phyloP scores from a whole-genome alignment of 441 rosid genomes.

The Theobroma grandiflorum region DNA sequence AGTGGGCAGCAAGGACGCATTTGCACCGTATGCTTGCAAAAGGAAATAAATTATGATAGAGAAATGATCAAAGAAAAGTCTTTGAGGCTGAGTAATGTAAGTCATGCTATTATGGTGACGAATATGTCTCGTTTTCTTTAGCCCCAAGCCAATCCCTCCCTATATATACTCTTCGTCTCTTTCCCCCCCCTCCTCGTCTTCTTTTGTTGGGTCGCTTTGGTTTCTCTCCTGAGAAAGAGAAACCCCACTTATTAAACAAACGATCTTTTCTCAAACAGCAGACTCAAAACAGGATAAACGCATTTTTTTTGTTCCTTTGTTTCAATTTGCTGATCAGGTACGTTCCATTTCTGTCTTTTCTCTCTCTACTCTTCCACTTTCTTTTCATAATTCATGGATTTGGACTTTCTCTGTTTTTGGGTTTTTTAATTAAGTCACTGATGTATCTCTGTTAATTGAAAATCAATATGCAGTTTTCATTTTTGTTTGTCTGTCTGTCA shows the following conservation, averaged over 20 bases:
- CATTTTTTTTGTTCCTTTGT: neutral
- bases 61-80: no score
- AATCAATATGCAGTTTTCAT: neutral
- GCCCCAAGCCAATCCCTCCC: slow-evolving; percentile 15
- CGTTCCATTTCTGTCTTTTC: neutral
- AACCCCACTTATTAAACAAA: neutral
- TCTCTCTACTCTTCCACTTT: neutral
- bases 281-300: neutral
- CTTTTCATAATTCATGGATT: neutral
- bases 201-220: neutral
- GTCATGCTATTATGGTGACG: neutral
- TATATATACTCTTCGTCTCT: neutral
- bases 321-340: slow-evolving; percentile 16
- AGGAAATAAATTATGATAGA: no score
- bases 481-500: neutral
- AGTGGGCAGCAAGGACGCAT: slow-evolving; percentile 12
- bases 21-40: neutral
- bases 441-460: neutral
- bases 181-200: no score
- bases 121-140: slow-evolving; percentile 6
- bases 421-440: neutral
- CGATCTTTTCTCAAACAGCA: neutral
- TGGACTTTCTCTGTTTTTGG: neutral
- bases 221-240: neutral
- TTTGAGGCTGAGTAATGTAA: no score